Conservation (phyloP, 768 basidiomycete species). For the Mycena galericulata region DNA sequence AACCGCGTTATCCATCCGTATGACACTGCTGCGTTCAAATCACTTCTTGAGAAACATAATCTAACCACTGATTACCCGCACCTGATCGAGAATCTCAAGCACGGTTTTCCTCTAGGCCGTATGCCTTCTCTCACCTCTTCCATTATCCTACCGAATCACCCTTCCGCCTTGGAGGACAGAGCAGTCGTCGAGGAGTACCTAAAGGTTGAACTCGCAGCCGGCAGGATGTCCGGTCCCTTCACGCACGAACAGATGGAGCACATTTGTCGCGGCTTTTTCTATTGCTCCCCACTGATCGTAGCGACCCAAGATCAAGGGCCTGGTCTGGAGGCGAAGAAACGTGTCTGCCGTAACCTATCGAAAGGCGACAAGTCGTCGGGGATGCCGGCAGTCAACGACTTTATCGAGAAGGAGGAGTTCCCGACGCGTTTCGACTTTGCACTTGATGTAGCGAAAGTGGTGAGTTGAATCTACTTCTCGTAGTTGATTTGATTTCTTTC, state of each 20-base stretch:
- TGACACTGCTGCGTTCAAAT: constrained; percentile 41
- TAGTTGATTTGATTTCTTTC: neutral
- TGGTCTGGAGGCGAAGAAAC: constrained; percentile 4
- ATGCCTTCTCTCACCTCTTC: neutral
- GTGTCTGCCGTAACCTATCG: constrained; percentile 29
- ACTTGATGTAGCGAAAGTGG: neutral
- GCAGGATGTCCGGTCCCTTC: no score
- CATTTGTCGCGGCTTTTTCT: constrained; percentile 10
- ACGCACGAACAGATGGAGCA: neutral
- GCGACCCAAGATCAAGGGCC: no score
- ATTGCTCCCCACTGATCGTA: constrained; percentile 24
- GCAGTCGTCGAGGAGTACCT: no score
- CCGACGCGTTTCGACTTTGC: neutral
- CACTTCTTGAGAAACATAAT: constrained; percentile 36
- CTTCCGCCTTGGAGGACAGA: no score
- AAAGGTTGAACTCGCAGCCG: no score
- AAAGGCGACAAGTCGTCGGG: constrained; percentile 1
- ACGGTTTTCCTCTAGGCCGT: constrained; percentile 37
- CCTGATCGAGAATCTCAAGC: constrained; percentile 42
- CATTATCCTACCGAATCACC: no score
- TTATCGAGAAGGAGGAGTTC: neutral
- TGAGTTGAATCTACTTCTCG: neutral
- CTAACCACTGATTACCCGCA: constrained; percentile 43
- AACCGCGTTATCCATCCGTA: constrained; percentile 47
- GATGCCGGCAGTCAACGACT: constrained; percentile 5